Evolutionary conservation across 2,329 filamentous ascomycete genomes (phyloP), one percentile per base, ranked within the genome.

Genomic region (Colletotrichum truncatum): DNA sequence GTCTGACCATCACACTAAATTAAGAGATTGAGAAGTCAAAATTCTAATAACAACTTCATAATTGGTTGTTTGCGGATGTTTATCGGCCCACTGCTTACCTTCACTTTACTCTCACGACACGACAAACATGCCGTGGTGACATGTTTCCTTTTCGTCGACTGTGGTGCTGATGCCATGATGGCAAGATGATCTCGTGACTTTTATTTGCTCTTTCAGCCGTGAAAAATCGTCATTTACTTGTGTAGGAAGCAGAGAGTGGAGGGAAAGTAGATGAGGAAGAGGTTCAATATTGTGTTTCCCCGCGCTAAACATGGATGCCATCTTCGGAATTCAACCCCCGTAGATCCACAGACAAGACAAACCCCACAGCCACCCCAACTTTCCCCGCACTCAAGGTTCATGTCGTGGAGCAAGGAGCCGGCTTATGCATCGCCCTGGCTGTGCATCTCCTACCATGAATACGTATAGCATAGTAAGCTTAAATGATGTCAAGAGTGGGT

Each of bases 71-170:
- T 11, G 18, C 18, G n/a, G 25, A 6, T 43, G 18, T 10, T 21
- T 14, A 21, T 23, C 7, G 39, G 10, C 16, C 39, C 21, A 21
- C 18, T 21, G 62, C 75, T 61, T 73, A 80, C 79, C 69, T 78
- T 77, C 60, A 81, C 76, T 54, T 81, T 81, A 68, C 79, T 81
- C 69, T 81, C 79, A n/a, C 79, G 77, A 66, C 79, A 81, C 26
- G 78, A 77, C 46, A 80, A 78, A 66, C 79, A 81, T 8, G 78
- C 79, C 2, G 78, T 81, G 2, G 79, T 81, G 67, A 80, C 76
- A 69, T 81, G 78, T 66, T 79, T 81, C 52, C 79, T 57, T 14
- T 51, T 51, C 32, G 30, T 21, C 14, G 28, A 36, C 18, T 51
- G 48, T 6, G 48, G 12, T 23, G 16, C 30, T 36, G 48, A 25